These are phyloP conservation scores for Camelina sativa DNA, from an alignment of 345 rosid genomes.

Conservation along the genomic window DNA sequence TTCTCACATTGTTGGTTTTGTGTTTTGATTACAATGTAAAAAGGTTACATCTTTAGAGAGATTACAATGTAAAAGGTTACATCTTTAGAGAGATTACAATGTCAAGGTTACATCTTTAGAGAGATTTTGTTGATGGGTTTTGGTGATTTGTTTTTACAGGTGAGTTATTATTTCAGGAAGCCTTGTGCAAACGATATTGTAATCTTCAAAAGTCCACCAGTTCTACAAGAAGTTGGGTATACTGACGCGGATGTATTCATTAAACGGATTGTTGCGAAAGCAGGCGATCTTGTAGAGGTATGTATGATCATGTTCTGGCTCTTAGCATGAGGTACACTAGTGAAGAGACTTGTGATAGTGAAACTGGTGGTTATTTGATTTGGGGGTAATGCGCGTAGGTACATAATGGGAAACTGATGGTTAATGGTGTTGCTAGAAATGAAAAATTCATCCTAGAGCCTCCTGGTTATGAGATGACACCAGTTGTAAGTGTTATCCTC, in stretches of 20 bases:
- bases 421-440: slow-evolving; percentile 68
- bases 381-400: slow-evolving; percentile 54
- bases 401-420: slow-evolving; percentile 59
- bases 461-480: slow-evolving; percentile 81
- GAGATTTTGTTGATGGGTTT: slow-evolving; percentile 17
- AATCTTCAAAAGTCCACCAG: slow-evolving; percentile 93
- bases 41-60: not conserved
- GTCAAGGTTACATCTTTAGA: slow-evolving; percentile 20
- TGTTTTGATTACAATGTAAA: not conserved
- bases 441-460: slow-evolving; percentile 77
- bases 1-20: not conserved
- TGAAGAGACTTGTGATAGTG: slow-evolving; percentile 1
- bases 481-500: slow-evolving; percentile 58
- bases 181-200: slow-evolving; percentile 95
- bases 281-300: slow-evolving; percentile 94
- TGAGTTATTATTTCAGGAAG: slow-evolving; percentile 81
- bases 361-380: slow-evolving; percentile 7
- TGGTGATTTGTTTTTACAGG: slow-evolving; percentile 54
- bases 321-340: not conserved
- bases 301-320: slow-evolving; percentile 1
- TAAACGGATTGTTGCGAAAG: slow-evolving; percentile 87
- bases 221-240: slow-evolving; percentile 93
- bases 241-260: slow-evolving; percentile 94
- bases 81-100: slow-evolving; percentile 23
- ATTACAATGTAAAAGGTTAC: slow-evolving; percentile 9